Base-by-base conservation (phyloP, 768 basidiomycete species). In the Pilatotrama ljubarskyi region DNA sequence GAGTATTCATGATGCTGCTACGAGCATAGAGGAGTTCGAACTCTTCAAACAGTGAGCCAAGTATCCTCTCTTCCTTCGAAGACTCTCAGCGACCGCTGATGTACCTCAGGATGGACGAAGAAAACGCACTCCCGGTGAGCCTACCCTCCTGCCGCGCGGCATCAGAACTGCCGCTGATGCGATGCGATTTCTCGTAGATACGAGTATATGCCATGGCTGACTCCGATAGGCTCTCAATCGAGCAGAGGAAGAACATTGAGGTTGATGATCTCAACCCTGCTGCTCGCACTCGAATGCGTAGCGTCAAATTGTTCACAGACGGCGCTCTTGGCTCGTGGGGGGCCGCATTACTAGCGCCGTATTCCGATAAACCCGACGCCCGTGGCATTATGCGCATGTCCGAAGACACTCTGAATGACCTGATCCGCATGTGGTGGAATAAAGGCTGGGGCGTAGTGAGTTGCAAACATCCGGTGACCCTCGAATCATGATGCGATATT, bases 261-360 rank as follows among this genome's bases (percentile, higher is more conserved):
- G 55, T 67, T 46, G 76, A 79, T 40, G 77, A 77, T 9, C 69
- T 72, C n/a, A 68, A 80, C 38, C 74, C 68, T 1, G 35, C 55
- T 13, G 55, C 61, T 4, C 61, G 36, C 38, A 46, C 53, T 17
- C 55, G 61, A 2, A 58, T 84, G 14, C 82, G 88, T 13, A 84
- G 85, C 55, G 76, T 93, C 59, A 94, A 93, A 66, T 75, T 94
- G 3, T 85, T 86, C 67, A 77, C 84, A 0, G 95, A 98, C 68
- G 95, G 90, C 41, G 95, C 95, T 0, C 81, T 98, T 4, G 93
- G 96, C 0, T 92, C 90, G 1, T 92, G 91, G 80, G 95, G 96
- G 7, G 95, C 96, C 0, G 95, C 96, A 0, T 79, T 98, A 56
- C 74, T 91, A 5, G 81, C 87, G 49, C 91, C 93, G 17, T 98